Conservation (phyloP, 139 green algal species). For the Chlamydomonas asymmetrica region DNA sequence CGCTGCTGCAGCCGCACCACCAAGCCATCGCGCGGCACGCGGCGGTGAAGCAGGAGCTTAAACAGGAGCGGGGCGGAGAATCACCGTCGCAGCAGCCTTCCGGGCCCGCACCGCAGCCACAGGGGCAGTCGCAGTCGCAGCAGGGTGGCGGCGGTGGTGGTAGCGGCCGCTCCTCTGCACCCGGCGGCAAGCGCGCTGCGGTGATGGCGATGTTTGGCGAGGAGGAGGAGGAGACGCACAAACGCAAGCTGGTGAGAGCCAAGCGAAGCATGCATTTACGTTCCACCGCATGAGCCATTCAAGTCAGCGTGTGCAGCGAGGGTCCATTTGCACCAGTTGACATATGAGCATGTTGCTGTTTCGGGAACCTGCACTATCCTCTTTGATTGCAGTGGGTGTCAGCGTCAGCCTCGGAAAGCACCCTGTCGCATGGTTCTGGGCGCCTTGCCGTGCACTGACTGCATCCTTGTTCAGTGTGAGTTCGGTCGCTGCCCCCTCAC, state of each 20-base stretch:
- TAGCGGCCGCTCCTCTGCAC: too few species aligned
- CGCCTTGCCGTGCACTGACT: too few species aligned
- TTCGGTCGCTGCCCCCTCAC: too few species aligned
- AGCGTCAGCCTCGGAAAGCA: too few species aligned
- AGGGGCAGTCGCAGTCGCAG: neutral
- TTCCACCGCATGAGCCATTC: neutral
- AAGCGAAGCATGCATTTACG: neutral
- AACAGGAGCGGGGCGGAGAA: too few species aligned
- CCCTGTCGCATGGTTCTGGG: too few species aligned
- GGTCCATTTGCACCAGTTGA: too few species aligned
- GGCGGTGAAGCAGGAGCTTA: constrained; percentile 1
- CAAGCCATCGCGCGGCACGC: neutral
- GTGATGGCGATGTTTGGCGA: constrained; percentile 64
- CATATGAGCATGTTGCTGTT: too few species aligned
- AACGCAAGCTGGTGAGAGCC: constrained; percentile 60
- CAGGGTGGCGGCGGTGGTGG: neutral
- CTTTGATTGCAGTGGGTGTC: too few species aligned
- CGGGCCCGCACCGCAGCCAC: neutral
- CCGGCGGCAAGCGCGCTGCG: neutral
- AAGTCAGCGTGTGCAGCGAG: too few species aligned
- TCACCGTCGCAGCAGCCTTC: neutral
- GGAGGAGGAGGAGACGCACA: constrained; percentile 69
- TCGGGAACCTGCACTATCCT: too few species aligned
- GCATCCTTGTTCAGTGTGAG: too few species aligned
- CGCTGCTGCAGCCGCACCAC: neutral